phyloP scores from a whole-genome alignment of 495 filamentous ascomycete species.

The Trichoderma virens region DNA sequence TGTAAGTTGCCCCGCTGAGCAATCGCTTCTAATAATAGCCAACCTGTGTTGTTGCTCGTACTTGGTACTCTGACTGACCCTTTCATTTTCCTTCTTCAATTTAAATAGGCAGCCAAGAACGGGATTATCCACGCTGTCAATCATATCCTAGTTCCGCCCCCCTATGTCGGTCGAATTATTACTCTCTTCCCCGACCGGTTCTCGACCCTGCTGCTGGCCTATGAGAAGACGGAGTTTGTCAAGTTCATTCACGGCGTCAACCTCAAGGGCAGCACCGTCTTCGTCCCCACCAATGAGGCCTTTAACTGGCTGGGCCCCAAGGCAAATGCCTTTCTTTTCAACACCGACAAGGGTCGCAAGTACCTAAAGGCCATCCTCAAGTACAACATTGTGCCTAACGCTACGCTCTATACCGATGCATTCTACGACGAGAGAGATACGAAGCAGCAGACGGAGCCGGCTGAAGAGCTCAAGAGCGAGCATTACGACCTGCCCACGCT shows the following conservation, averaged over 20 bases:
- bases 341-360: constrained; percentile 46
- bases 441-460: constrained; percentile 13
- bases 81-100: not conserved
- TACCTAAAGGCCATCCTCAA: constrained; percentile 34
- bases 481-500: constrained; percentile 62
- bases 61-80: not conserved
- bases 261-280: constrained; percentile 55
- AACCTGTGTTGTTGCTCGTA: not conserved
- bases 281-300: constrained; percentile 64
- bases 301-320: constrained; percentile 59
- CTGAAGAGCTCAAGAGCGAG: constrained; percentile 13
- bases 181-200: constrained; percentile 60
- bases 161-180: constrained; percentile 47
- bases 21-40: not conserved
- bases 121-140: constrained; percentile 70
- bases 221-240: constrained; percentile 56
- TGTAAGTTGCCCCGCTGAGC: constrained; percentile 32
- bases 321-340: constrained; percentile 72
- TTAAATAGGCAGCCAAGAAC: constrained; percentile 39
- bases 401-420: constrained; percentile 71
- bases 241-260: constrained; percentile 18
- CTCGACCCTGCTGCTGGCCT: constrained; percentile 61
- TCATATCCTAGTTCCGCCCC: constrained; percentile 62
- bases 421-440: constrained; percentile 41
- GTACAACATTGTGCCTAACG: constrained; percentile 51